Evolutionary conservation across 2,329 filamentous ascomycete genomes (phyloP).

Genomic region (Ceratocystis cubensis): DNA sequence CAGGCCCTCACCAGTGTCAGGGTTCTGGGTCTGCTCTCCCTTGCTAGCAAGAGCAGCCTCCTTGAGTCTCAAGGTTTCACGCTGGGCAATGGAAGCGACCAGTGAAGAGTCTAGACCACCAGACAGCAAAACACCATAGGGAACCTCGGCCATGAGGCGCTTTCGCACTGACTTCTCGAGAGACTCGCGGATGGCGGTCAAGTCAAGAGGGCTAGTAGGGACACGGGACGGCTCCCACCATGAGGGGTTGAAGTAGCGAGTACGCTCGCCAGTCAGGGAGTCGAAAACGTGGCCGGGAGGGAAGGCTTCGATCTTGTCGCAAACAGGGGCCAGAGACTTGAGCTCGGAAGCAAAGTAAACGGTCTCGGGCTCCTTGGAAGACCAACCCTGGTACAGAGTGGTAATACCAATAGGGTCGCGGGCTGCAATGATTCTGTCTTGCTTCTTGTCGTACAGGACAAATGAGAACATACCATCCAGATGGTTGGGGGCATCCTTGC

Average conservation of each 20-base stretch:
- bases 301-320: conserved; percentile 89
- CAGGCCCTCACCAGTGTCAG: conserved; percentile 48
- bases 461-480: conserved; percentile 99
- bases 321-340: conserved; percentile 84
- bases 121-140: conserved; percentile 89
- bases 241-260: conserved; percentile 77
- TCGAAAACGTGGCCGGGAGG: conserved; percentile 94
- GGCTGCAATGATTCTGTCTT: conserved; percentile 84
- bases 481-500: conserved; percentile 78
- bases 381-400: conserved; percentile 92
- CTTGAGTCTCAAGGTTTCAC: conserved; percentile 72
- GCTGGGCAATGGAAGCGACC: conserved; percentile 87
- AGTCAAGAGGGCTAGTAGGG: conserved; percentile 68
- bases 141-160: conserved; percentile 96
- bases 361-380: conserved; percentile 65
- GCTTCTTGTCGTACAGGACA: conserved; percentile 90
- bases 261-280: conserved; percentile 74
- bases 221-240: conserved; percentile 82
- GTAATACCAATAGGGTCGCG: conserved; percentile 95
- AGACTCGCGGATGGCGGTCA: conserved; percentile 65
- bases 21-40: conserved; percentile 33
- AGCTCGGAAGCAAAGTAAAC: conserved; percentile 96
- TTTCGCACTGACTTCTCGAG: conserved; percentile 90
- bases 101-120: conserved; percentile 92
- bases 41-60: conserved; percentile 44